Percentiles rank a stretch among this genome's conserved stretches.
Evolutionary conservation across 805 yeast species (phyloP).

Genomic region (Zygoascus bituminiphila): DNA sequence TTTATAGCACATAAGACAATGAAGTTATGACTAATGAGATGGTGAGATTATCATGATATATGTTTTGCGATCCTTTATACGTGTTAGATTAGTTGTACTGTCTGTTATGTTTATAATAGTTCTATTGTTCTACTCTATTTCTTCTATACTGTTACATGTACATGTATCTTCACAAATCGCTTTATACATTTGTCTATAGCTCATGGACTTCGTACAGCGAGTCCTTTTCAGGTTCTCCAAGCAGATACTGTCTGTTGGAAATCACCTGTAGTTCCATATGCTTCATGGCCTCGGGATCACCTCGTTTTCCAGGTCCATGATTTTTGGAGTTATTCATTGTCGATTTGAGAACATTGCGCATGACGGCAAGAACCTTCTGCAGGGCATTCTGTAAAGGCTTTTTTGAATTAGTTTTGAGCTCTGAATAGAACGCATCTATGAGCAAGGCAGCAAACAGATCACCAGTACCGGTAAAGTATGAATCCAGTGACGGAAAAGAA

Average conservation of each 20-base stretch:
- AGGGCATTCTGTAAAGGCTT: slow-evolving; percentile 29
- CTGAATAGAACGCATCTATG: slow-evolving; percentile 42
- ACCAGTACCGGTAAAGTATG: slow-evolving; percentile 93
- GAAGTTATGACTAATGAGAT: not conserved
- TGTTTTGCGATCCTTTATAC: too few relatives aligned
- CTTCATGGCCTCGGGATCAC: slow-evolving; percentile 50
- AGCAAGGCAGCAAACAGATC: slow-evolving; percentile 79
- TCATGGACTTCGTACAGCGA: not conserved
- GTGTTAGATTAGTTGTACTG: too few relatives aligned
- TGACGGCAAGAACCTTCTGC: slow-evolving; percentile 31
- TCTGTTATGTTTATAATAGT: too few relatives aligned
- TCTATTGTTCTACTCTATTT: too few relatives aligned
- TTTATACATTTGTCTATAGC: not conserved
- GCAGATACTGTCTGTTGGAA: not conserved
- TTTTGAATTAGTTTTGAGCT: not conserved
- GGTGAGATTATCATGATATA: too few relatives aligned
- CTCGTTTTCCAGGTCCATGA: slow-evolving; percentile 23
- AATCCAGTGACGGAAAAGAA: slow-evolving; percentile 53
- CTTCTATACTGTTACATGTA: too few relatives aligned
- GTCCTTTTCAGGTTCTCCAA: slow-evolving; percentile 1
- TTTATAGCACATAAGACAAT: not conserved
- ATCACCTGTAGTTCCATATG: slow-evolving; percentile 52
- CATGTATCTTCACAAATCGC: too few relatives aligned
- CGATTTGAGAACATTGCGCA: slow-evolving; percentile 40
- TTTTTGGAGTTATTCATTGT: slow-evolving; percentile 18